These are phyloP conservation scores for Exophiala sideris DNA, from an alignment of 2,329 filamentous ascomycete genomes.

Conservation along the genomic window DNA sequence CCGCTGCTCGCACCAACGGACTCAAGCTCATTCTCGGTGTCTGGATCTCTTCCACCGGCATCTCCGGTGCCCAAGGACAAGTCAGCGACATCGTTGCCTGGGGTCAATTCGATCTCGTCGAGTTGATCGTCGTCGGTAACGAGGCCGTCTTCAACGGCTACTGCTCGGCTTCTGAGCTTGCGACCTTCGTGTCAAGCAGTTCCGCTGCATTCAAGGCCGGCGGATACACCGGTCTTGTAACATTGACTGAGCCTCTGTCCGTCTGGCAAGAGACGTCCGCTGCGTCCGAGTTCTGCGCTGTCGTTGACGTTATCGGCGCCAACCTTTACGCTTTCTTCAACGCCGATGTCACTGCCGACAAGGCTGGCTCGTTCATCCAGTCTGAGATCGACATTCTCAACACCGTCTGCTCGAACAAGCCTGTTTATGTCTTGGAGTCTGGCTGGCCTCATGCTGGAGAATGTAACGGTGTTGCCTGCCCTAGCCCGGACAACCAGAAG, in stretches of 20 bases:
- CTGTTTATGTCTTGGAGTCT: conserved; percentile 79
- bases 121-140: conserved; percentile 84
- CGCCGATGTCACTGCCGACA: conserved; percentile 56
- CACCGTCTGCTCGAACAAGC: conserved; percentile 66
- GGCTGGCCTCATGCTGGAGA: conserved; percentile 76
- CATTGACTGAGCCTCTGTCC: conserved; percentile 82
- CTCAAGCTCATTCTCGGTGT: conserved; percentile 82
- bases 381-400: conserved; percentile 69
- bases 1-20: conserved; percentile 62
- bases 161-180: conserved; percentile 63
- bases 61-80: conserved; percentile 67
- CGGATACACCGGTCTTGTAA: conserved; percentile 71
- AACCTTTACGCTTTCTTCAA: conserved; percentile 98
- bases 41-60: conserved; percentile 66
- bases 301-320: conserved; percentile 73
- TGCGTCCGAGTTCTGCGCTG: conserved; percentile 59
- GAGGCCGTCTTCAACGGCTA: conserved; percentile 78
- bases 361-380: conserved; percentile 73
- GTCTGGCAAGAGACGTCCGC: conserved; percentile 60
- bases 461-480: conserved; percentile 69
- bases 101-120: conserved; percentile 70
- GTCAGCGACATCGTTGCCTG: conserved; percentile 69
- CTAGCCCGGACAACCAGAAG: conserved; percentile 65
- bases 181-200: conserved; percentile 65
- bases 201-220: conserved; percentile 59